Conservation (phyloP, 805 yeast genomes). For the Debaryomyces castellii region DNA sequence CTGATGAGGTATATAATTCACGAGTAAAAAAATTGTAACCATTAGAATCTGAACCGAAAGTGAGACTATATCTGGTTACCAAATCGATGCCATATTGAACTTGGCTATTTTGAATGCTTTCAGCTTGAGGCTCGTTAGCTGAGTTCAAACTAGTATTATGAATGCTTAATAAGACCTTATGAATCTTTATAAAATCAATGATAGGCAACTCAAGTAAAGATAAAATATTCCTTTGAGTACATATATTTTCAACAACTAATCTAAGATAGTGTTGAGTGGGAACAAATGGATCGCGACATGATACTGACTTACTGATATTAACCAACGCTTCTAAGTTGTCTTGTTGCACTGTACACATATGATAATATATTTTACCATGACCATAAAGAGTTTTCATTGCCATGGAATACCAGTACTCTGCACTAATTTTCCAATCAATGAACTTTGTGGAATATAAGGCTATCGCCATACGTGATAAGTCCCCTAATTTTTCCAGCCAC, state of each 20-base stretch:
- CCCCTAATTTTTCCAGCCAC: conserved; percentile 89
- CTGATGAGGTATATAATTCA: conserved; percentile 35
- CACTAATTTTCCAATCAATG: conserved; percentile 82
- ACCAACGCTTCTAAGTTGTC: conserved; percentile 75
- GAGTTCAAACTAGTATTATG: conserved; percentile 19
- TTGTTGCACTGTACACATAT: conserved; percentile 83
- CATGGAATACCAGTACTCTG: conserved; percentile 79
- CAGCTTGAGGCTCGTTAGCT: conserved; percentile 14
- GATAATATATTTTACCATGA: conserved; percentile 84
- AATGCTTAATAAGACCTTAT: conserved; percentile 65
- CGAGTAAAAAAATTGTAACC: conserved; percentile 61
- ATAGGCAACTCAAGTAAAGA: conserved; percentile 59
- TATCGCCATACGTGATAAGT: conserved; percentile 82
- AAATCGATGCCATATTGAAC: conserved; percentile 56
- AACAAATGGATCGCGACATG: conserved; percentile 79
- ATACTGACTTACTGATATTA: conserved; percentile 74
- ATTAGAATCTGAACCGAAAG: conserved; percentile 66
- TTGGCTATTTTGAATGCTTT: conserved; percentile 42
- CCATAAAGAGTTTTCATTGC: conserved; percentile 76
- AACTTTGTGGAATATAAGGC: conserved; percentile 76
- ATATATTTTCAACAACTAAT: conserved; percentile 75
- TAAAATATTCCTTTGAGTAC: conserved; percentile 60
- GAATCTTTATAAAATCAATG: conserved; percentile 63
- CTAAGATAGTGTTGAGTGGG: conserved; percentile 78
- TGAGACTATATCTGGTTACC: conserved; percentile 62